These are phyloP conservation scores for Xylaria sp. DNA, from an alignment of 2,329 filamentous ascomycete species.

Conservation along the genomic window DNA sequence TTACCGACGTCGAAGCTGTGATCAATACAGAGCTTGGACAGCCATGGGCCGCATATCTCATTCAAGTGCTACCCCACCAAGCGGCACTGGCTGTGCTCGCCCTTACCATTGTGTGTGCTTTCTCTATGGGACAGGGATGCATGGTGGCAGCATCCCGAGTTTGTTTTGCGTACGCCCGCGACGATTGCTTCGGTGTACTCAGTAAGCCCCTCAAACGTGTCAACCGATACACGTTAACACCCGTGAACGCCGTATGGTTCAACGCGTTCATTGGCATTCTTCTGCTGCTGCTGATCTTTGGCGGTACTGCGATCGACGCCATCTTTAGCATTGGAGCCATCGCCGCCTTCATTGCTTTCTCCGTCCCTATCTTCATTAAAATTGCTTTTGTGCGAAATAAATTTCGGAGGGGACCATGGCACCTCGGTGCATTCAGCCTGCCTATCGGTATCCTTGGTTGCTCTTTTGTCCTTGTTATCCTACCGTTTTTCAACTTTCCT, in stretches of 20 bases:
- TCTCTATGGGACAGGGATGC: constrained; percentile 75
- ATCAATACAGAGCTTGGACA: constrained; percentile 67
- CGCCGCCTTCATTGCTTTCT: constrained; percentile 67
- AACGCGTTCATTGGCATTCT: constrained; percentile 65
- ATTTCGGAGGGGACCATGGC: constrained; percentile 72
- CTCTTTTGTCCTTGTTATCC: constrained; percentile 67
- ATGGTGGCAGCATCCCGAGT: constrained; percentile 71
- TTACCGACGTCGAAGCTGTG: constrained; percentile 64
- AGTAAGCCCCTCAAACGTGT: constrained; percentile 64
- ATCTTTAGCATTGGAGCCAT: constrained; percentile 74
- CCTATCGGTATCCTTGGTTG: constrained; percentile 63
- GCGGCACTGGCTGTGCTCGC: constrained; percentile 66
- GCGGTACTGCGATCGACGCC: constrained; percentile 66
- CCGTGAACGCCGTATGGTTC: constrained; percentile 73
- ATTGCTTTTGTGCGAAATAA: constrained; percentile 64
- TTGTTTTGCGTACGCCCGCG: constrained; percentile 74
- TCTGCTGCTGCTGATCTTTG: constrained; percentile 69
- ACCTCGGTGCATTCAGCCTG: constrained; percentile 64
- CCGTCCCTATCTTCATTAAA: constrained; percentile 62
- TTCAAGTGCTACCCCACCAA: constrained; percentile 67
- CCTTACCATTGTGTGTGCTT: constrained; percentile 71
- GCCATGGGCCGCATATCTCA: constrained; percentile 72
- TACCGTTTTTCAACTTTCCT: constrained; percentile 71
- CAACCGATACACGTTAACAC: constrained; percentile 65
- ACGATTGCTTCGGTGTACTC: constrained; percentile 68